Base-by-base conservation (phyloP, 2,329 filamentous ascomycete genomes). In the Scleromitrula shiraiana region DNA sequence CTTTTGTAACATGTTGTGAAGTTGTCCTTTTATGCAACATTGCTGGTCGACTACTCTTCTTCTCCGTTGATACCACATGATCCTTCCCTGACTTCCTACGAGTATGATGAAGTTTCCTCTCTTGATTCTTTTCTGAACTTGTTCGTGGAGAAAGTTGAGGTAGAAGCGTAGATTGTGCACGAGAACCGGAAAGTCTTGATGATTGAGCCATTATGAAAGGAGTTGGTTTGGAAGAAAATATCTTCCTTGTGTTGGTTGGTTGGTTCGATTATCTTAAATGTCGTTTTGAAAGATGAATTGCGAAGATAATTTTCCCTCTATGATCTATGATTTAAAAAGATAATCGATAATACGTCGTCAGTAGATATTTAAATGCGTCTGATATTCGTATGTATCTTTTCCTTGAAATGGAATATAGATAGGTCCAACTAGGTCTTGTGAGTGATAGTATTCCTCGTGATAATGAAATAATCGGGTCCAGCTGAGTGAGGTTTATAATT, bases 81-180 rank as follows among this genome's bases (percentile, higher is more conserved):
- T 61, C 55, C 32, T 54, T 59, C 41, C 59, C 59, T 15, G 59
- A 60, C 40, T 59, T 62, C 19, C 57, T 44, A 30, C 58, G 41
- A 19, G 43, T 33, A 36, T 59, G 57, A 19, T 44, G 15, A 2
- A 30, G 14, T 10, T 32, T 30, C 49, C 40, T 55, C 20, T 35
- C 46, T 1, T 45, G 24, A 17, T 39, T 41, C 27, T 55, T 56
- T n/a, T 59, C 53, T 2, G 50, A 41, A n/a, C 46, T 40, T 4
- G 52, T 54, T 14, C 51, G 50, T 10, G 58, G 55, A 3, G 58
- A 59, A 14, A 54, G 41, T 29, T 56, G 54, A 12, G 58, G 53
- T 22, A 38, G 33, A 9, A 26, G 26, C 8, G 33, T 30, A 20
- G 53, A 50, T 30, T 56, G 50, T 14, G 57, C 55, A 36, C 53